Conservation (phyloP, 345 rosid species). For the Turnera subulata region DNA sequence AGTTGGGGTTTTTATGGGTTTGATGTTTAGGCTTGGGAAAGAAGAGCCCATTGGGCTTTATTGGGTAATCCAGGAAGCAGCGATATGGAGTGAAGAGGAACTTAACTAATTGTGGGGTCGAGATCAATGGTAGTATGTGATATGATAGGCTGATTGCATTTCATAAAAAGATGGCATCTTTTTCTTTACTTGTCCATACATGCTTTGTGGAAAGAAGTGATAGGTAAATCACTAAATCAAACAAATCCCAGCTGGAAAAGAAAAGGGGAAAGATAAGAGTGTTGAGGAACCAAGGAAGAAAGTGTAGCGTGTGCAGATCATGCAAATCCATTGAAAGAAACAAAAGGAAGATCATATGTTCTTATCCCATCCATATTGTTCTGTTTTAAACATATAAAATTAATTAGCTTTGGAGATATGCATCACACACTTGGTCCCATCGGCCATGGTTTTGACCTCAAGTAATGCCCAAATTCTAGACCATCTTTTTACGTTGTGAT, state of each 20-base stretch:
- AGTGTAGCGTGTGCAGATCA: conserved; percentile 17
- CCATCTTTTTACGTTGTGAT: too few species aligned
- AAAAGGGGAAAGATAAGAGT: conserved; percentile 4
- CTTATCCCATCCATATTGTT: conserved; percentile 6
- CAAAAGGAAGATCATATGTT: background rate
- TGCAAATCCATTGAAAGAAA: conserved; percentile 17
- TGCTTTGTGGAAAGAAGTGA: conserved; percentile 28
- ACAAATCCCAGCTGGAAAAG: conserved; percentile 20
- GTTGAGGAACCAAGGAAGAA: conserved; percentile 1
- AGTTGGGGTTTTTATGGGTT: too few species aligned
- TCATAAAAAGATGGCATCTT: too few species aligned
- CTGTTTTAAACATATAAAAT: too few species aligned
- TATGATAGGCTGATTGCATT: too few species aligned
- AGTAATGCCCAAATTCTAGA: background rate
- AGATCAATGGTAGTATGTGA: too few species aligned
- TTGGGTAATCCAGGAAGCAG: too few species aligned
- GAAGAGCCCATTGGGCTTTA: too few species aligned
- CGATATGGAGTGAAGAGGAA: too few species aligned
- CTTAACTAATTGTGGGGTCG: too few species aligned
- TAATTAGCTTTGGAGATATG: background rate
- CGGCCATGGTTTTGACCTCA: conserved; percentile 15
- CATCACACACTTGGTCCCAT: background rate
- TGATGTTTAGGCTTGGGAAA: too few species aligned
- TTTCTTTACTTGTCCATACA: too few species aligned
- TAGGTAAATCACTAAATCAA: conserved; percentile 7